Evolutionary conservation across 2,329 filamentous ascomycete species (phyloP), one percentile per base, ranked within the genome.

Genomic region (Aspergillus ochraceus): DNA sequence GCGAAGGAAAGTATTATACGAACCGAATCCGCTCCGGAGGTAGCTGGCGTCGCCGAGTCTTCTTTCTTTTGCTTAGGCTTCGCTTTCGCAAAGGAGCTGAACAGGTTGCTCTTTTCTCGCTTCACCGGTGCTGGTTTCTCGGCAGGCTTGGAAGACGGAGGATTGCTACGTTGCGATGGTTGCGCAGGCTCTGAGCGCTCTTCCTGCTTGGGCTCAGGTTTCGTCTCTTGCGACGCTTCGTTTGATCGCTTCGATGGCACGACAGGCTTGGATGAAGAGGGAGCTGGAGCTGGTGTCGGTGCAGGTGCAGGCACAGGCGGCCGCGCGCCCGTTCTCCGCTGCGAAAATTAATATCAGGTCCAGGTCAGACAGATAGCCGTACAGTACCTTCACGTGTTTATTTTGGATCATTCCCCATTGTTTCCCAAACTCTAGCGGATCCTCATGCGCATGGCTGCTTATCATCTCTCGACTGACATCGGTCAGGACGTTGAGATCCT

Each of bases 341-440:
- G 60, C 45, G 60, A 12, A 22, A 11, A n/a, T 50, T 12, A 55
- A 26, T 14, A 55, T 22, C 12, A 46, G 39, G 20, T 36, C 22
- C 6, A 9, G 12, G 3, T 32, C 29, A 2, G 5, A 20, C 36
- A 26, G 3, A 49, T 65, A 22, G 17, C 9, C 3, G 17, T 51
- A 20, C 3, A 46, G 47, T 74, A 81, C 82, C 77, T 83, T 87
- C 57, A 90, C 86, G 66, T 89, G 79, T 3, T 86, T 82, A 68
- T 96, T 97, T 54, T 84, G 80, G 60, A 97, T 93, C 54, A 87
- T 86, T 6, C 92, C 91, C 70, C 90, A 93, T 36, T 81, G 80
- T 64, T 84, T 85, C 68, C 83, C 84, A 42, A 79, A 77, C 56
- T 85, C 80, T 47, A 87, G 71, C 4, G 86, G 81, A 64, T 90